Evolutionary conservation across 768 basidiomycete species (phyloP).

Genomic region (Saitozyma sp.): DNA sequence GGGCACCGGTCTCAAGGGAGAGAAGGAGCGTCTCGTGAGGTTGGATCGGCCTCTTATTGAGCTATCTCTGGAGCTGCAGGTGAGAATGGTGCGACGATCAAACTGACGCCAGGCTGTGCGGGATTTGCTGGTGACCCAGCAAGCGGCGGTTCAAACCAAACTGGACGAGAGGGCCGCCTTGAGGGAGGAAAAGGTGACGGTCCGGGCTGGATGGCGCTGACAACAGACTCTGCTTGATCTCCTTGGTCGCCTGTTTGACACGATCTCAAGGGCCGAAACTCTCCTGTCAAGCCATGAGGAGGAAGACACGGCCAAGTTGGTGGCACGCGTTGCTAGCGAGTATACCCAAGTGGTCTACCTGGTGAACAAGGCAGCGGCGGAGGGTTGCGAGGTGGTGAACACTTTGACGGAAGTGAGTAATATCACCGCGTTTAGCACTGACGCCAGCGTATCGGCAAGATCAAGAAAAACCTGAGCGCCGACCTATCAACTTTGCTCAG

Average conservation of each 20-base stretch:
- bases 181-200: slow-evolving; percentile 77
- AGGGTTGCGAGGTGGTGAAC: slow-evolving; percentile 75
- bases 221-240: slow-evolving; percentile 76
- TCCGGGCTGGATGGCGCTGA: slow-evolving; percentile 8
- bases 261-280: slow-evolving; percentile 80
- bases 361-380: slow-evolving; percentile 71
- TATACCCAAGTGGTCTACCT: slow-evolving; percentile 92
- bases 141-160: slow-evolving; percentile 74
- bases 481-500: slow-evolving; percentile 83
- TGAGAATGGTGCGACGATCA: slow-evolving; percentile 51
- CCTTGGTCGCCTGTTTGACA: slow-evolving; percentile 88
- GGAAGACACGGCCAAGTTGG: slow-evolving; percentile 36
- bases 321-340: slow-evolving; percentile 81
- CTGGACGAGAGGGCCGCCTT: slow-evolving; percentile 71
- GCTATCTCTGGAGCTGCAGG: slow-evolving; percentile 68
- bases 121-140: slow-evolving; percentile 22
- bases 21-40: slow-evolving; percentile 69
- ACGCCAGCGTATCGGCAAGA: slow-evolving; percentile 73
- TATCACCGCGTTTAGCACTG: neutral
- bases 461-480: slow-evolving; percentile 77
- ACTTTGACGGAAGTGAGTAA: slow-evolving; percentile 71
- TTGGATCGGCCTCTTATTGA: slow-evolving; percentile 68
- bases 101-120: slow-evolving; percentile 22
- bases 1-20: slow-evolving; percentile 85
- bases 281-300: slow-evolving; percentile 59